Conservation (phyloP, 257 asterid species). For the Petunia axillaris region DNA sequence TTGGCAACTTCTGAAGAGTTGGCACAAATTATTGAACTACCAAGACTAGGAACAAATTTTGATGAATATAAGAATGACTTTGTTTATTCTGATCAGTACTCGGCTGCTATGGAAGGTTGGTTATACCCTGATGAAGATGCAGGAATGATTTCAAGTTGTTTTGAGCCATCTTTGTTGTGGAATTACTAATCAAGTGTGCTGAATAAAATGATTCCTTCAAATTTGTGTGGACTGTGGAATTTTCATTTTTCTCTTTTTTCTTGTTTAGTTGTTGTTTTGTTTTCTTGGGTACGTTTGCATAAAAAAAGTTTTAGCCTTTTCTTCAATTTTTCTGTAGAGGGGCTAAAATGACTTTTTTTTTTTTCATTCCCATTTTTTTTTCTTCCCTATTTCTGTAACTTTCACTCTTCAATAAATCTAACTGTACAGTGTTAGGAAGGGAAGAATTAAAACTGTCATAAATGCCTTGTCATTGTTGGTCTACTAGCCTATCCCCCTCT, state of each 20-base stretch:
- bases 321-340: conserved; percentile 27
- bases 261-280: too few species aligned
- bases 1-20: conserved; percentile 57
- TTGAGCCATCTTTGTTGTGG: conserved; percentile 57
- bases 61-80: conserved; percentile 48
- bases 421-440: conserved; percentile 41
- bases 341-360: conserved; percentile 15
- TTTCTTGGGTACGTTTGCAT: not conserved
- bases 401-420: conserved; percentile 25
- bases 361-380: not conserved
- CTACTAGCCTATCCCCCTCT: not conserved
- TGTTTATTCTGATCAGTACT: conserved; percentile 42
- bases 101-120: conserved; percentile 52
- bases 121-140: conserved; percentile 40
- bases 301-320: not conserved
- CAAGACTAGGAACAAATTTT: conserved; percentile 54
- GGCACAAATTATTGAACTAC: conserved; percentile 74
- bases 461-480: conserved; percentile 31
- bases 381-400: not conserved
- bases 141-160: conserved; percentile 30
- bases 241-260: not conserved
- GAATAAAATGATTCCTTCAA: not conserved
- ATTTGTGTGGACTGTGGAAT: not conserved
- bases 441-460: conserved; percentile 27
- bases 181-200: conserved; percentile 38